Evolutionary conservation across 768 basidiomycete genomes (phyloP), one percentile per base, ranked within the genome.

Genomic region (Tulasnella sp.): DNA sequence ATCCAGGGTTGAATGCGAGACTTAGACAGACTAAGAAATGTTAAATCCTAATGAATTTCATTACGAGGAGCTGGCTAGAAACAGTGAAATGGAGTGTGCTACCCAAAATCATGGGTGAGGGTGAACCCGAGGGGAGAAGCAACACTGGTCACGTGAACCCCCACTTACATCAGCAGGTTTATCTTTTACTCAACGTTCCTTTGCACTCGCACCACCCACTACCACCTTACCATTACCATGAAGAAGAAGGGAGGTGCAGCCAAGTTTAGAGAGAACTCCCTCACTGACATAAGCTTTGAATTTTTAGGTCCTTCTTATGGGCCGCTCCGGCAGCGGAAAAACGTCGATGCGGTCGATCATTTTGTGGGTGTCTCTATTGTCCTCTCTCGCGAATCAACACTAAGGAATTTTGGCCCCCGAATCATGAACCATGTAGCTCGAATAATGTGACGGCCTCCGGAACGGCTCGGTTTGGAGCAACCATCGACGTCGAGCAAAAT

Each of bases 341-440:
- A 98, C 97, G 16, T 99, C 97, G 7, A 99, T 99, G 98, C 91
- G 98, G 77, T 97, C 96, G 38, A 93, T 99, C 85, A 99, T 99
- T 84, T 99, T 99, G 96, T 97, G 86, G 87, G 94, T 87, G 74
- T 27, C n/a, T 48, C 80, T 46, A 12, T 52, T 75, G 71, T 76
- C 80, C 71, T 75, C 74, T 52, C 68, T 62, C 79, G 46, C 77
- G 75, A 81, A 74, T 40, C 68, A 71, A 80, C 24, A 40, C 73
- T 74, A n/a, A 40, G 21, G 39, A 40, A 3, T 27, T 83, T 82
- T 76, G 21, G 27, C 44, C 8, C 75, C 74, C 56, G n/a, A 76
- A 38, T 27, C 24, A 44, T 68, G 14, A 19, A 18, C 56, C 77
- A 75, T 73, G n/a, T 83, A 97, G 96, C 85, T 95, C 96, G 62